phyloP scores from a whole-genome alignment of 2,329 filamentous ascomycete species.

The Phaeoacremonium minimum region DNA sequence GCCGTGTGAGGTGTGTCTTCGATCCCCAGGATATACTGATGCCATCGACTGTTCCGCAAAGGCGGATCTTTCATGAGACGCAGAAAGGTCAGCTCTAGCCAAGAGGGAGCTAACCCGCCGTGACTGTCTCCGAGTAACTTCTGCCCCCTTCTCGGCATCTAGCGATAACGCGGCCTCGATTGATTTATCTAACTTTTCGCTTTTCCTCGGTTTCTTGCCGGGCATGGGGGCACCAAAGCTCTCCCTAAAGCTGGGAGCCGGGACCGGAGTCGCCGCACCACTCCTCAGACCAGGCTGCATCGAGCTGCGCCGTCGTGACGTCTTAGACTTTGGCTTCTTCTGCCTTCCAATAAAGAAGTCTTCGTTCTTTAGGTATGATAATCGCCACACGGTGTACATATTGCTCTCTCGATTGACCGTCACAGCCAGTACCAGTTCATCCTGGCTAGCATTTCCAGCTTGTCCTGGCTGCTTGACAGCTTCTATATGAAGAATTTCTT shows the following conservation, averaged over 20 bases:
- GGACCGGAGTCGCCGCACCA: slow-evolving; percentile 73
- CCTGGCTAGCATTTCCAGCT: slow-evolving; percentile 24
- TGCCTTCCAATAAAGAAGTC: slow-evolving; percentile 45
- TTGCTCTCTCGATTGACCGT: slow-evolving; percentile 75
- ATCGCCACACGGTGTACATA: slow-evolving; percentile 80
- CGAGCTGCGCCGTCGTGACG: slow-evolving; percentile 54
- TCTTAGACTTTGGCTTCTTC: slow-evolving; percentile 39
- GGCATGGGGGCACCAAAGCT: slow-evolving; percentile 64
- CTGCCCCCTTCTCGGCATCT: slow-evolving; percentile 60
- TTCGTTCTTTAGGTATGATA: slow-evolving; percentile 70
- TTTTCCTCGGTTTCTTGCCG: slow-evolving; percentile 49
- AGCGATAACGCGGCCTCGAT: slow-evolving; percentile 65
- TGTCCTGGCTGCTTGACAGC: slow-evolving; percentile 53
- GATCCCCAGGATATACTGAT: slow-evolving; percentile 33
- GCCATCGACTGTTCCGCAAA: slow-evolving; percentile 63
- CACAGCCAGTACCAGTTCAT: slow-evolving; percentile 66
- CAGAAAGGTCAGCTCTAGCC: slow-evolving; percentile 79
- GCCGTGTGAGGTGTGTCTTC: slow-evolving; percentile 72
- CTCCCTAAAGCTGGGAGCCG: slow-evolving; percentile 62
- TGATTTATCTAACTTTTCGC: slow-evolving; percentile 43
- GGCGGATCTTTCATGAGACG: slow-evolving; percentile 75
- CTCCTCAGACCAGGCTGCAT: slow-evolving; percentile 67
- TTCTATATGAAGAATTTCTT: slow-evolving; percentile 83
- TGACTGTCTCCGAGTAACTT: slow-evolving; percentile 54
- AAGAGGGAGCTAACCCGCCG: slow-evolving; percentile 88